phyloP scores from a whole-genome alignment of 768 basidiomycete genomes.

The Russula lepida region DNA sequence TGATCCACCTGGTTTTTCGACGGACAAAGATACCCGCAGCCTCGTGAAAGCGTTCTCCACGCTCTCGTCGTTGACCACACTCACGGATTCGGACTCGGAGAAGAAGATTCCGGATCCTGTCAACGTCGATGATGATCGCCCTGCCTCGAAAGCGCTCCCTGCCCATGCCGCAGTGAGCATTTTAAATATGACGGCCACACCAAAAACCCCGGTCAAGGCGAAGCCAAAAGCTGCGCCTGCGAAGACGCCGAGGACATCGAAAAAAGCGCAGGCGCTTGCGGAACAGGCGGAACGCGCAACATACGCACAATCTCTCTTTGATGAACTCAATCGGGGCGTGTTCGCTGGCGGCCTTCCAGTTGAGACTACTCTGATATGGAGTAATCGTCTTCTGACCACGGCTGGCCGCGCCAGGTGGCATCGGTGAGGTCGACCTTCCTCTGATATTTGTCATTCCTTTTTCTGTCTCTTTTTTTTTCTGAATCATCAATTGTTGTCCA shows the following conservation, averaged over 20 bases:
- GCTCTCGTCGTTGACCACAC: conserved; percentile 9
- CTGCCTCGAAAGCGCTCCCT: neutral
- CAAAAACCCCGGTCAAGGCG: neutral
- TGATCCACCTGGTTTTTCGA: neutral
- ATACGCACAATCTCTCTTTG: conserved; percentile 18
- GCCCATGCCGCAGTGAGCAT: neutral
- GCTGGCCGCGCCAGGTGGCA: conserved; percentile 22
- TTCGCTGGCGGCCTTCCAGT: conserved; percentile 14
- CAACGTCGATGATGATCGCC: neutral
- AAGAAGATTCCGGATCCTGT: neutral
- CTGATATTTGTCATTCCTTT: neutral
- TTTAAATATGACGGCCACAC: neutral
- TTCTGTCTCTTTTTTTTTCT: neutral
- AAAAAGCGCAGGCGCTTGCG: conserved; percentile 15
- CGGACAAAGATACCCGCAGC: neutral
- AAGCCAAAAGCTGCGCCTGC: conserved; percentile 4
- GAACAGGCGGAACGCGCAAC: conserved; percentile 17
- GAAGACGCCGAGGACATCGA: conserved; percentile 18
- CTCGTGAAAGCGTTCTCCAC: conserved; percentile 14
- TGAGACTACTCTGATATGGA: conserved; percentile 17
- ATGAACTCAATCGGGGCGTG: conserved; percentile 17
- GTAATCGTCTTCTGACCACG: conserved; percentile 18
- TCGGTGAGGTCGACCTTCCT: conserved; percentile 1
- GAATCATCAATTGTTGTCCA: conserved; percentile 21
- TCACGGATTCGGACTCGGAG: conserved; percentile 11